phyloP scores from a whole-genome alignment of 2,329 filamentous ascomycete species.

The Xylariales sp. region DNA sequence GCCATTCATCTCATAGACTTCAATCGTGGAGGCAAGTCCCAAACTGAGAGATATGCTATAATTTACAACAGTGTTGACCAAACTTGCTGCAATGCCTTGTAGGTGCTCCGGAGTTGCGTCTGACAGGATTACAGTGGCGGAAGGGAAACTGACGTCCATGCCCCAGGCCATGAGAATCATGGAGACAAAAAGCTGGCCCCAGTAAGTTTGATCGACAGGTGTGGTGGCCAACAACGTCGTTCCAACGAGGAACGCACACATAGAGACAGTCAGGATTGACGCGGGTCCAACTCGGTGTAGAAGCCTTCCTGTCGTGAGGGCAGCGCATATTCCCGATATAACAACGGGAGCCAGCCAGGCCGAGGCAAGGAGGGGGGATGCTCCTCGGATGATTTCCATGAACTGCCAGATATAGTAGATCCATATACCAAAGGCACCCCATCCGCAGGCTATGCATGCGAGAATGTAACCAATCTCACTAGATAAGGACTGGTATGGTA shows the following conservation, averaged over 20 bases:
- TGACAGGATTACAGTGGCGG: constrained; percentile 55
- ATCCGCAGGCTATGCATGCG: constrained; percentile 35
- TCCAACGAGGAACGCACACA: constrained; percentile 38
- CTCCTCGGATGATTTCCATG: constrained; percentile 26
- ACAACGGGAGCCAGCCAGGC: constrained; percentile 24
- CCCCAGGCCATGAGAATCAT: constrained; percentile 56
- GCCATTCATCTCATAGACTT: constrained; percentile 29
- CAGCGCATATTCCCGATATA: constrained; percentile 21
- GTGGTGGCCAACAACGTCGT: constrained; percentile 40
- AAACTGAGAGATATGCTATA: constrained; percentile 64
- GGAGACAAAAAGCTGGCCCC: constrained; percentile 57
- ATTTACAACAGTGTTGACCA: constrained; percentile 53
- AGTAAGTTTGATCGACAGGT: constrained; percentile 55
- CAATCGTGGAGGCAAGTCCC: constrained; percentile 61
- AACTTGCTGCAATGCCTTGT: constrained; percentile 15
- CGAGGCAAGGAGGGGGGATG: constrained; percentile 27
- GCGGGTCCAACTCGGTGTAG: constrained; percentile 23
- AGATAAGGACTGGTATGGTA: constrained; percentile 43
- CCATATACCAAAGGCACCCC: constrained; percentile 37
- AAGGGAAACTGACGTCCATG: constrained; percentile 64
- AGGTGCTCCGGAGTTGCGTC: constrained; percentile 43
- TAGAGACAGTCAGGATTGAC: constrained; percentile 38
- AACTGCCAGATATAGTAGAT: constrained; percentile 37
- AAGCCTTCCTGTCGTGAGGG: constrained; percentile 22
- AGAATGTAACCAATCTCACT: constrained; percentile 41